These are phyloP conservation scores for Cercospora nicotianae DNA, from an alignment of 2,329 filamentous ascomycete species.

Conservation along the genomic window DNA sequence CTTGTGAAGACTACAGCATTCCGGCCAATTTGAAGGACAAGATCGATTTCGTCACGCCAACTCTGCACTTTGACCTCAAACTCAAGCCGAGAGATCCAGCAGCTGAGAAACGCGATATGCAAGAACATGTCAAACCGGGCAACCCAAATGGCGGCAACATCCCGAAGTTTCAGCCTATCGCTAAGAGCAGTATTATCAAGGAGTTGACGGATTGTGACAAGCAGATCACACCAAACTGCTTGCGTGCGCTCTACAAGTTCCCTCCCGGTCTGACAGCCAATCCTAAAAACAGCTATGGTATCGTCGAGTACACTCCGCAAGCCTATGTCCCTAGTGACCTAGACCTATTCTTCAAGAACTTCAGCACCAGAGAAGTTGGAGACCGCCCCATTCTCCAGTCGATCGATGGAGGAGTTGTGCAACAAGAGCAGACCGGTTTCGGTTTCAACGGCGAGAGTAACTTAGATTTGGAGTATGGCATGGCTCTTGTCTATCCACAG, in stretches of 20 bases:
- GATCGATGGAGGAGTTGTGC: conserved; percentile 32
- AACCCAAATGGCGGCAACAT: conserved; percentile 17
- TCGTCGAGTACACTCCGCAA: conserved; percentile 47
- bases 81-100: conserved; percentile 10
- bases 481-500: conserved; percentile 54
- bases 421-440: conserved; percentile 28
- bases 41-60: conserved; percentile 59
- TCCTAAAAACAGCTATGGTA: conserved; percentile 47
- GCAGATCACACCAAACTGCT: conserved; percentile 45
- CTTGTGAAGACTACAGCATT: conserved; percentile 50
- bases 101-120: conserved; percentile 26
- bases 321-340: conserved; percentile 47
- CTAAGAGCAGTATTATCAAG: conserved; percentile 18
- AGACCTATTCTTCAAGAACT: conserved; percentile 34
- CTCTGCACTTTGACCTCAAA: conserved; percentile 48
- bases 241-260: conserved; percentile 49
- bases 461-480: conserved; percentile 58
- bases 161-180: conserved; percentile 20
- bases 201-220: conserved; percentile 21
- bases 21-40: conserved; percentile 51
- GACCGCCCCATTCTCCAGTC: conserved; percentile 32
- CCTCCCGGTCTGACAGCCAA: conserved; percentile 21
- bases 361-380: conserved; percentile 23
- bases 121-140: conserved; percentile 4
- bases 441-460: conserved; percentile 51